Evolutionary conservation across 2,329 filamentous ascomycete genomes (phyloP), one percentile per base, ranked within the genome.

Genomic region (Stenocarpella maydis): DNA sequence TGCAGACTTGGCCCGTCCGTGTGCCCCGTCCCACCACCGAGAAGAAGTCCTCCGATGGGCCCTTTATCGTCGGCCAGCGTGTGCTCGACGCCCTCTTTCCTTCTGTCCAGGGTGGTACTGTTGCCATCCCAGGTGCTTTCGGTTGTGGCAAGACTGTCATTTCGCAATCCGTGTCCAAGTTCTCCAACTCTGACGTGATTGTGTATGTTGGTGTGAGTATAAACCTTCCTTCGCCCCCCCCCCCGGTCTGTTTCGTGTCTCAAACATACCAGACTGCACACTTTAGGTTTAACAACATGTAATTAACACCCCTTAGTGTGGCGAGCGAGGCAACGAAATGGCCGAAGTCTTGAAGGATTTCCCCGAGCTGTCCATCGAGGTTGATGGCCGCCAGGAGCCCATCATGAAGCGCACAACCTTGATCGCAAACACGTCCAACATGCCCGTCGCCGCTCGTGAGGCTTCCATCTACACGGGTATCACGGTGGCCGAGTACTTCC

Each of bases 341-440:
- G 96, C 96, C 73, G 96, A 99, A 88, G 96, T 99, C 75, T 88
- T 99, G 88, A 98, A 98, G 92, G 96, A 99, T 83, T 99, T 99
- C 87, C 96, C 96, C 70, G 95, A 98, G 88, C 92, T 99, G 74
- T 92, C 93, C 58, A 99, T 99, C 78, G 92, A 97, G 21, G 90
- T 98, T 75, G 92, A 97, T 52, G 96, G 96, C 76, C 94, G 95
- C 79, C 92, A 95, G 83, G 96, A 99, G 81, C 95, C 95, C 75
- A 99, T 99, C 86, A 99, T 99, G 96, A 99, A 99, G 90, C 95
- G 96, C 81, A 99, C 96, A 19, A 97, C 94, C 26, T 88, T 99
- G 71, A 98, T 99, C 79, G 96, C 96, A 81, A 99, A 99, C 84
- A 99, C 96, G 52, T 99, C 96, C 76, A 99, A 99, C 87, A 99